Evolutionary conservation across 768 basidiomycete genomes (phyloP), one percentile per base, ranked within the genome.

Genomic region (Agrocybe pediades): DNA sequence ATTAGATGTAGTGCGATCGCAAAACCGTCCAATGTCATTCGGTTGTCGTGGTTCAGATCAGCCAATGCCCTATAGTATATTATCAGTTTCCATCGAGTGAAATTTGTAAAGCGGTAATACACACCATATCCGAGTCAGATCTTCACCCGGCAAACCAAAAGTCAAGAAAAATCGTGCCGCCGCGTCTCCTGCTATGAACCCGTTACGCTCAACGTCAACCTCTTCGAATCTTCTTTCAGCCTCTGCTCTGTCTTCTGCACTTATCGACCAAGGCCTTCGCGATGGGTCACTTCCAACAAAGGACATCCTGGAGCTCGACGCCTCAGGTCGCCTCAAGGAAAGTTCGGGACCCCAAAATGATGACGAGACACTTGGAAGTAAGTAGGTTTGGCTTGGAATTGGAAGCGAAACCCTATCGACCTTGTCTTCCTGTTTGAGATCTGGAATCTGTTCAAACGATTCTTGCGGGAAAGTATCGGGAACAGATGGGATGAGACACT

Each of bases 71-170:
- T 74, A 20, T 26, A 24, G 19, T 3, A 9, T 20, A n/a, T 25
- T 25, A n/a, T 6, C 6, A n/a, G 19, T 17, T 21, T 17, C 11
- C 20, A 8, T 6, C 40, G 11, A 9, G n/a, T 17, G 24, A 40
- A 19, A 33, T 13, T n/a, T 1, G 6, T 2, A 8, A 15, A 13
- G 8, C 21, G 9, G n/a, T 17, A 53, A 1, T 21, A 62, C 65
- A n/a, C 26, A 74, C 75, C 71, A 73, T 49, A 77, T 76, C 7
- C 60, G 64, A 1, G 68, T 70, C 33, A 74, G 46, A 46, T 74
- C 74, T 11, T 65, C 67, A n/a, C 67, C 57, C 19, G 63, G 57
- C 2, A 76, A 55, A 13, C 67, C 58, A 56, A 66, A 75, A 17
- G 61, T 60, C 40, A 68, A 53, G 57, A 77, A 63, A 46, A 72